Conservation (phyloP, 306 rosid species). For the Adenanthera pavonina region DNA sequence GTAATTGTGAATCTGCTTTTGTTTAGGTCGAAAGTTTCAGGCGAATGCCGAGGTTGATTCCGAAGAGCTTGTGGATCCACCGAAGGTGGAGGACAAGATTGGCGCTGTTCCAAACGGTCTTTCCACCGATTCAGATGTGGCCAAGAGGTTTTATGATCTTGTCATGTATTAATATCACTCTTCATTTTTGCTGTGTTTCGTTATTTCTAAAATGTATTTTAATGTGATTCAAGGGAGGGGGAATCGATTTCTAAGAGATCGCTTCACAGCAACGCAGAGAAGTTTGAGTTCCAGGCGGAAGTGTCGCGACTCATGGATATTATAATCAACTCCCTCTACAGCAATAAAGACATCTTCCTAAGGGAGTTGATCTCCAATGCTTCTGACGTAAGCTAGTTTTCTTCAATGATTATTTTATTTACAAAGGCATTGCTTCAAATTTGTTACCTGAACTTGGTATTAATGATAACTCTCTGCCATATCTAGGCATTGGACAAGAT, state of each 20-base stretch:
- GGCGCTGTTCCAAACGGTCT: constrained; percentile 90
- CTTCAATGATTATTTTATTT: background rate
- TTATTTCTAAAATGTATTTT: background rate
- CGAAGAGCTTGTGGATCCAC: constrained; percentile 88
- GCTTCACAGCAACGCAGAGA: constrained; percentile 78
- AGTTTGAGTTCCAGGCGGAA: constrained; percentile 98
- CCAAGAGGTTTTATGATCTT: constrained; percentile 42
- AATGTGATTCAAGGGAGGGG: constrained; percentile 65
- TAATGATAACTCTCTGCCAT: constrained; percentile 7
- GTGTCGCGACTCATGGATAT: constrained; percentile 99
- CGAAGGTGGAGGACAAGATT: constrained; percentile 96
- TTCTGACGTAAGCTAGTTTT: constrained; percentile 72
- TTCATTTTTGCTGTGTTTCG: background rate
- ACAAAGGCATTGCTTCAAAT: background rate
- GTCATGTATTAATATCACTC: background rate
- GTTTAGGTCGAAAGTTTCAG: constrained; percentile 76
- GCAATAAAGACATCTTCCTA: constrained; percentile 97
- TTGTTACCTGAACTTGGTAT: background rate
- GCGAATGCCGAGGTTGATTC: constrained; percentile 79
- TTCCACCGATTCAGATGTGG: constrained; percentile 95
- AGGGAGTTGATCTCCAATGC: constrained; percentile 98
- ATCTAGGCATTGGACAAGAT: constrained; percentile 92
- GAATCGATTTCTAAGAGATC: constrained; percentile 94
- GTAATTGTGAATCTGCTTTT: constrained; percentile 20
- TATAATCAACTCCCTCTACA: constrained; percentile 93